Evolutionary conservation across 1,284 basidiomycete genomes (phyloP).

Genomic region (Apiotrichum montevideense): DNA sequence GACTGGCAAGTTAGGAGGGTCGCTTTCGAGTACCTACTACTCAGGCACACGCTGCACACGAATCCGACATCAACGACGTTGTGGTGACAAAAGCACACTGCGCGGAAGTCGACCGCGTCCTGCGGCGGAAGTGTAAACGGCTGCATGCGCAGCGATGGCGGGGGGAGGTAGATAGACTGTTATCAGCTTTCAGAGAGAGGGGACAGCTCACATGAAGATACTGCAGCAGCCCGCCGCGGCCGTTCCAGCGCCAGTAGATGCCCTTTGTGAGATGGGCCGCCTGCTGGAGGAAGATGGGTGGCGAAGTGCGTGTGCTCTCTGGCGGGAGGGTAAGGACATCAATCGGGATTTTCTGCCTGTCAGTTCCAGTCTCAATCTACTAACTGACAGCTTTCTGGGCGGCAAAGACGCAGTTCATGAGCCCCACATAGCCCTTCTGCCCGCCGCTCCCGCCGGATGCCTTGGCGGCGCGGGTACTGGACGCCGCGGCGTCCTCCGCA

Average conservation of each 20-base stretch:
- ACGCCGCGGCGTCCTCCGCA: slow-evolving; percentile 9
- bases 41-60: slow-evolving; percentile 92
- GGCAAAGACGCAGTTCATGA: slow-evolving; percentile 99
- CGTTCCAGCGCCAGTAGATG: slow-evolving; percentile 73
- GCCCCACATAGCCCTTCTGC: slow-evolving; percentile 60
- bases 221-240: slow-evolving; percentile 70
- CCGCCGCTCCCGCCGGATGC: slow-evolving; percentile 20
- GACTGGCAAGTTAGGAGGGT: slow-evolving; percentile 51
- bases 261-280: slow-evolving; percentile 92
- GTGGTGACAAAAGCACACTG: slow-evolving; percentile 98
- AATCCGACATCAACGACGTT: slow-evolving; percentile 94
- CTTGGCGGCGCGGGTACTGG: slow-evolving; percentile 48
- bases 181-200: background rate
- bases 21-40: slow-evolving; percentile 54
- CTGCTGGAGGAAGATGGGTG: slow-evolving; percentile 85
- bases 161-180: slow-evolving; percentile 86
- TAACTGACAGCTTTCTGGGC: slow-evolving; percentile 83
- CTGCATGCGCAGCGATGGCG: slow-evolving; percentile 67
- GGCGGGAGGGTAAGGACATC: slow-evolving; percentile 92
- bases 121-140: slow-evolving; percentile 77
- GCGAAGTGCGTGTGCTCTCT: slow-evolving; percentile 57
- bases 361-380: background rate
- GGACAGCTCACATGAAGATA: slow-evolving; percentile 65
- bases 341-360: slow-evolving; percentile 77
- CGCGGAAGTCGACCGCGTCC: slow-evolving; percentile 92